phyloP scores from a whole-genome alignment of 2,329 filamentous ascomycete genomes.

The Coniochaeta sp. region DNA sequence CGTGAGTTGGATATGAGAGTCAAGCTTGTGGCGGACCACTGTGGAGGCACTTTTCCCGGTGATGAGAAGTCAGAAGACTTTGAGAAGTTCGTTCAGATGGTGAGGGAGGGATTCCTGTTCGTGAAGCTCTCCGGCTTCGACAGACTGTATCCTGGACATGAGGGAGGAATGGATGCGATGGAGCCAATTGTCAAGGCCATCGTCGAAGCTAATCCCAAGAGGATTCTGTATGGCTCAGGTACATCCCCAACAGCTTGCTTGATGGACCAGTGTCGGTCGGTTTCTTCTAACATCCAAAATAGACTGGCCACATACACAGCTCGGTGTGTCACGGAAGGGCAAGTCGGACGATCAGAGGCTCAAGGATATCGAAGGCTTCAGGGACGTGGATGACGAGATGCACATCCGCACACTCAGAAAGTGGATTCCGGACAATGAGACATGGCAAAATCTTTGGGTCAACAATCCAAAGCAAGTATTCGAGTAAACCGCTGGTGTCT shows the following conservation, averaged over 20 bases:
- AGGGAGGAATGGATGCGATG: conserved; percentile 9
- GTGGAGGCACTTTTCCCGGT: conserved; percentile 14
- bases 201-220: conserved; percentile 11
- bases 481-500: conserved; percentile 1
- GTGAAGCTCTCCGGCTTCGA: conserved; percentile 18
- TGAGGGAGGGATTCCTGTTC: conserved; percentile 12
- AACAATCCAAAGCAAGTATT: conserved; percentile 13
- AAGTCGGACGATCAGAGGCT: conserved; percentile 13
- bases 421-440: conserved; percentile 13
- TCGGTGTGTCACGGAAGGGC: conserved; percentile 11
- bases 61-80: conserved; percentile 14
- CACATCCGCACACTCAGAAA: conserved; percentile 13
- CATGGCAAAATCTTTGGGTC: conserved; percentile 13
- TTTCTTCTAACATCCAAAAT: background rate
- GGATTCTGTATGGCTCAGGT: conserved; percentile 13
- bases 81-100: conserved; percentile 9
- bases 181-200: conserved; percentile 11
- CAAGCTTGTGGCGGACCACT: conserved; percentile 16
- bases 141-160: conserved; percentile 12
- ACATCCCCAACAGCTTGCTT: background rate
- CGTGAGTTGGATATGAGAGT: conserved; percentile 13
- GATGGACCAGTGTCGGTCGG: background rate
- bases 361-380: conserved; percentile 13
- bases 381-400: conserved; percentile 9
- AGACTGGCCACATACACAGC: conserved; percentile 16